Base-by-base conservation (phyloP, 139 green algal genomes). In the Tetradesmus lagerheimii region DNA sequence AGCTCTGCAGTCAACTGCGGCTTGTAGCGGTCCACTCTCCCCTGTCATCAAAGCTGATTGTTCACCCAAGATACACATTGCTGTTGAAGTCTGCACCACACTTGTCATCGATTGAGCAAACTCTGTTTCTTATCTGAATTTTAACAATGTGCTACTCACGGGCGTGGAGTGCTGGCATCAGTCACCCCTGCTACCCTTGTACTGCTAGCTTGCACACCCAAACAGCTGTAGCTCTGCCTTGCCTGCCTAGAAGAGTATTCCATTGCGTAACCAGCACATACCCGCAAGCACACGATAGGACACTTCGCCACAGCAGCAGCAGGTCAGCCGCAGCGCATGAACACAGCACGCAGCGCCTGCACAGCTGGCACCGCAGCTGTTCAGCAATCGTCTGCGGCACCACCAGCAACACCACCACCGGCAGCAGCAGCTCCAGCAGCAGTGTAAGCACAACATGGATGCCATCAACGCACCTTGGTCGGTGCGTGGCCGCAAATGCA, bases 371-470 rank as follows among this genome's bases (percentile, higher is more conserved):
- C 57, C 8, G 5, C 57, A 71, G 57, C 57, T n/a, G 2, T 71
- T 20, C 31, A 23, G 20, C 57, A n/a, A 71, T 0, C 45, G 14
- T 9, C 45, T 18, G 45, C 45, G 11, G 45, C 57, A 67, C 2
- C 20, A 31, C 0, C 57, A 67, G 57, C 67, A 78, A n/a, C 67
- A 78, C 0, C 57, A 67, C 20, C 67, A 78, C n/a, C 67, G 41
- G 67, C 67, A 41, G 71, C 71, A 77, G 66, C 66, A 77, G 62
- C 62, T 74, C 4, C 66, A 76, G n/a, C 71, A 79, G 66, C 66
- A 77, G 66, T 27, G 38, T 5, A 2, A 77, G 66, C 66, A 77
- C 90, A 98, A 97, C 23, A 99, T 99, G 92, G 92, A 94, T 66
- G 89, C 99, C 83, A 88, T 99, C 43, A 93, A 98, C 66, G 67